phyloP scores from a whole-genome alignment of 2,329 filamentous ascomycete genomes.

The Penicillium capsulatum region DNA sequence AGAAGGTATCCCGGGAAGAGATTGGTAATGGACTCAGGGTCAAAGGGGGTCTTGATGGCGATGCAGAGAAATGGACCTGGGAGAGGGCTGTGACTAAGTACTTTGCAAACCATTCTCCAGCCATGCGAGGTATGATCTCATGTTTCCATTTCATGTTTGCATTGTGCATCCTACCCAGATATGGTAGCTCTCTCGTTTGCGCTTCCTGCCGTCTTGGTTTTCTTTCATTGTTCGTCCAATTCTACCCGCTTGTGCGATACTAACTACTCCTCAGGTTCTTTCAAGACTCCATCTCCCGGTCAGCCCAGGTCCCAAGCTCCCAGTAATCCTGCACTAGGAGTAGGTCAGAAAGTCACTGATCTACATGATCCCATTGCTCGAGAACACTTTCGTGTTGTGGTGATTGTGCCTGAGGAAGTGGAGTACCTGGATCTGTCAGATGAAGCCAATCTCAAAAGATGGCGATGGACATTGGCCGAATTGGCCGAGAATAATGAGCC shows the following conservation, averaged over 20 bases:
- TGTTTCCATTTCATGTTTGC: too few relatives aligned
- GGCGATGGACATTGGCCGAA: constrained; percentile 53
- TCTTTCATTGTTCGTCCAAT: too few relatives aligned
- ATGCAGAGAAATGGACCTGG: constrained; percentile 64
- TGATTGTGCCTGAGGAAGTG: constrained; percentile 76
- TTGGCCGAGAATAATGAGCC: constrained; percentile 43
- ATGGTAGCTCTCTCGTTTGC: too few relatives aligned
- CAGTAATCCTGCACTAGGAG: constrained; percentile 42
- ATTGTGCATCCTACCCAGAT: too few relatives aligned
- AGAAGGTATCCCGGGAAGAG: constrained; percentile 45
- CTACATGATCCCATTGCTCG: constrained; percentile 66
- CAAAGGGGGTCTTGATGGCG: constrained; percentile 30
- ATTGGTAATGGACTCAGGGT: constrained; percentile 56
- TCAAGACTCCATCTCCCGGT: constrained; percentile 68
- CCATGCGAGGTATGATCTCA: constrained; percentile 60
- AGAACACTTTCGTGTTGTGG: constrained; percentile 76
- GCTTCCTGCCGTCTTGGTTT: too few relatives aligned
- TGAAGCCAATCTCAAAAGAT: constrained; percentile 59
- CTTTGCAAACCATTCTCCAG: constrained; percentile 82
- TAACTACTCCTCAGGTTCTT: constrained; percentile 56
- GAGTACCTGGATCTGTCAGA: constrained; percentile 70
- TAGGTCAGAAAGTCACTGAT: constrained; percentile 64
- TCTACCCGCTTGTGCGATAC: too few relatives aligned
- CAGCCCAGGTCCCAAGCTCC: constrained; percentile 53
- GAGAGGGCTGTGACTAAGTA: constrained; percentile 73